Evolutionary conservation across 148 eudicot genomes (phyloP), one percentile per base, ranked within the genome.

Genomic region (Silene conica): DNA sequence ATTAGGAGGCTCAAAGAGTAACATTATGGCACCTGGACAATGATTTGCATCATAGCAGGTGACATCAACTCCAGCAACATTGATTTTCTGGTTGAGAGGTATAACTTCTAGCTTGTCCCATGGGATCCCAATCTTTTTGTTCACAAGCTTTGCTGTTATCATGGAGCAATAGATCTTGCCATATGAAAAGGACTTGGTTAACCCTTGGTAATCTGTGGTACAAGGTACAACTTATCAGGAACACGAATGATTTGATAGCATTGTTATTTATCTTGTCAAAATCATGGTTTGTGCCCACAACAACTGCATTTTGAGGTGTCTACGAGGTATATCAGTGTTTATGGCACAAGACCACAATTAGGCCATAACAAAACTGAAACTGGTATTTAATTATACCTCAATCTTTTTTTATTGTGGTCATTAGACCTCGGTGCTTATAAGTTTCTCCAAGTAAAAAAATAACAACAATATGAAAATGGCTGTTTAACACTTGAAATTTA

Each of bases 21-120:
- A 76, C 67, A 94, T 83, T 67, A 90, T 78, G 75, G 98, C 80
- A 77, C 98, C 97, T 48, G 98, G 98, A 80, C 97, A 94, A 76
- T 94, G 98, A 80, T 94, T 94, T 72, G 98, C 98, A 85, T 94
- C 98, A 79, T 89, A 92, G 83, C 96, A 92, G 9, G 97, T 94
- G 62, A 94, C 89, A 77, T 86, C 82, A 74, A 85, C 77, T 83
- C 97, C 98, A 74, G 87, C 86, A 79, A 94, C 76, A 73, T 59
- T 82, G 57, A 87, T 82, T 80, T 87, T 94, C 79, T 88, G 83
- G 69, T 92, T 81, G 69, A 94, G 84, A 56, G 97, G 93, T 78
- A 94, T 77, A 80, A 94, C 85, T 62, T 91, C 83, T 66, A 94
- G 59, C 74, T 70, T 82, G 58, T 89, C 93, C 97, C 90, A 92